Percentiles rank a stretch among this genome's conserved stretches.
phyloP scores from a whole-genome alignment of 73 alveolate genomes.

The Paramecium sexaurelia region DNA sequence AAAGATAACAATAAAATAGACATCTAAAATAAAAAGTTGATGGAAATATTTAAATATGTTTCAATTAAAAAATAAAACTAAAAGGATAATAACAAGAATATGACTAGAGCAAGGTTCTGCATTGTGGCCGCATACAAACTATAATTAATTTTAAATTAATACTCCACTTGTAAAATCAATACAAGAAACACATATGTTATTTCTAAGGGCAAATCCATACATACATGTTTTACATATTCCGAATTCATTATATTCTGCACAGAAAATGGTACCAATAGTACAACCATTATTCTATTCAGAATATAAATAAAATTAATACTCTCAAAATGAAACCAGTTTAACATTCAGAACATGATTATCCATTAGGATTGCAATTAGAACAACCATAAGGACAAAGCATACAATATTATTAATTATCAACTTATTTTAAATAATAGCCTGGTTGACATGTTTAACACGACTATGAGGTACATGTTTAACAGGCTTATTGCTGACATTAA shows the following conservation, averaged over 20 bases:
- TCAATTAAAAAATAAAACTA: not conserved
- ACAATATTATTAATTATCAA: not conserved
- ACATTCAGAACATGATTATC: not conserved
- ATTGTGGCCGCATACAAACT: not conserved
- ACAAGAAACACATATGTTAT: not conserved
- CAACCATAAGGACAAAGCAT: constrained; percentile 22
- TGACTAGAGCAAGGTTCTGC: constrained; percentile 9
- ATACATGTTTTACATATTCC: not conserved
- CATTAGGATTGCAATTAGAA: not conserved
- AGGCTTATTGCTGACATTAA: not conserved
- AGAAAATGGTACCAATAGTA: not conserved
- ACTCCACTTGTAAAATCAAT: constrained; percentile 34
- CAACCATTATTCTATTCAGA: not conserved
- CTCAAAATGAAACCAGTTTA: not conserved
- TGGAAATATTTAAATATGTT: not conserved
- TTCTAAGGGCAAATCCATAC: not conserved
- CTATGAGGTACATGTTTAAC: not conserved
- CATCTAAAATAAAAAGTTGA: not conserved
- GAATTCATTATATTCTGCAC: not conserved
- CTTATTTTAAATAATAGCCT: not conserved
- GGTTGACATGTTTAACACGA: not conserved
- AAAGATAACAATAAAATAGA: too few species aligned
- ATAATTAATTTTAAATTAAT: not conserved
- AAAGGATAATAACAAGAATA: not conserved
- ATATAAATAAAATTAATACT: not conserved